Base-by-base conservation (phyloP, 2,329 filamentous ascomycete genomes). In the Pseudocercospora ulei region DNA sequence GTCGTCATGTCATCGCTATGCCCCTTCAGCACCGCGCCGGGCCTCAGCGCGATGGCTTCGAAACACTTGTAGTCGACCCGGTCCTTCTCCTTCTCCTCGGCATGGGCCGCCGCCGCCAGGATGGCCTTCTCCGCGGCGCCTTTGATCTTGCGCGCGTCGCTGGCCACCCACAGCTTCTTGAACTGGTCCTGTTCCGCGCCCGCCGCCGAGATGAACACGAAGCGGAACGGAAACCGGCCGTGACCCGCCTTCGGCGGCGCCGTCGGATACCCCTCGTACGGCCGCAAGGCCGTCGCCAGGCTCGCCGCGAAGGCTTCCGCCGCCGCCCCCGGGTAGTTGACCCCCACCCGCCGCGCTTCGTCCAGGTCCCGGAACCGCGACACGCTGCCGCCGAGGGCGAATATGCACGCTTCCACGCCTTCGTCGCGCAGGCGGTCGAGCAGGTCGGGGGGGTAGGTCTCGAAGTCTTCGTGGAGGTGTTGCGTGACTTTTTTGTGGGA, bases 401-500 rank as follows among this genome's bases (percentile, higher is more conserved):
- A 71, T 13, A 70, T 65, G 50, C 66, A 69, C 5, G 60, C 65
- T 39, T 66, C 61, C 3, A 65, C 63, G 14, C 61, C 64, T 39
- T 58, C 55, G 20, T 52, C 51, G 17, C 49, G 44, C 3, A 70
- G 53, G 13, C 63, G 55, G 7, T 54, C 35, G 6, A 71, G 41
- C 12, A 70, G 52, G 7, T 66, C 56, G 0, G 63, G 58, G 1
- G 72, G 65, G 48, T 72, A 76, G 1, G 58, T 50, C 4, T 64
- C 61, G 56, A 77, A 78, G 53, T 78, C 70, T 8, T 68, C 59
- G 46, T 61, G 56, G 18, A 59, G 45, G 46, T 61, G 46, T 38
- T 61, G 56, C 2, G 55, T 58, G 27, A 61, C 51, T 46, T 60
- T 61, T 8, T 43, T 44, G 37, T 56, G 43, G 12, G 54, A 50